A percentile compares a stretch with the other conserved stretches of the same genome.
phyloP scores from a whole-genome alignment of 352 stramenopile species.

The Pythium folliculosum region DNA sequence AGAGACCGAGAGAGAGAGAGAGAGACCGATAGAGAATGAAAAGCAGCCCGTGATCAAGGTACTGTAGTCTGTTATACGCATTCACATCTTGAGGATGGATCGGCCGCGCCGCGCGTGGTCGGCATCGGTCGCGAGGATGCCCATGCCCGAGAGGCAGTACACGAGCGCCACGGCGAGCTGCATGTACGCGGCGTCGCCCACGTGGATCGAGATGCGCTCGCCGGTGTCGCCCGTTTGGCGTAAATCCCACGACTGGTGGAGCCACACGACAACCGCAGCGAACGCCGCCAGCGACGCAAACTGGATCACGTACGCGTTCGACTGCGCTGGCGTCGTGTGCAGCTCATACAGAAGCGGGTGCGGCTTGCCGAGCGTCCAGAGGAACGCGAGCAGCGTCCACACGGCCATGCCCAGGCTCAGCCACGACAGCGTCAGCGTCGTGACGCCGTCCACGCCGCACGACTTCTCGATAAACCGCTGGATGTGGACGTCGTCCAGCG shows the following conservation, averaged over 20 bases:
- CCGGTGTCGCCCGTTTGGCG: conserved; percentile 16
- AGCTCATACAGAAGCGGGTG: conserved; percentile 3
- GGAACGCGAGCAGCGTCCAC: conserved; percentile 16
- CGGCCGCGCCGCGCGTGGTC: conserved; percentile 12
- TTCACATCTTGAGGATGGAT: conserved; percentile 21
- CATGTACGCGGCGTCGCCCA: conserved; percentile 23
- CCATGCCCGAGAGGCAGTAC: conserved; percentile 19
- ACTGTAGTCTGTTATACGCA: too few relatives aligned
- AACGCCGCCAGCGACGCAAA: conserved; percentile 19
- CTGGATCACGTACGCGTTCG: conserved; percentile 17
- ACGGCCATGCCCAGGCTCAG: conserved; percentile 15
- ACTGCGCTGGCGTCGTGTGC: conserved; percentile 1
- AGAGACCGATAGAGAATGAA: too few relatives aligned
- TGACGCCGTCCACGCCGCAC: conserved; percentile 20
- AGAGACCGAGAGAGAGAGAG: too few relatives aligned
- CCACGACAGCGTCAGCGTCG: conserved; percentile 14
- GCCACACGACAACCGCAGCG: conserved; percentile 19
- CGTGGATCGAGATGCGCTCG: conserved; percentile 22
- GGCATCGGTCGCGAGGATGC: conserved; percentile 12
- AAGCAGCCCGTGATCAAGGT: too few relatives aligned
- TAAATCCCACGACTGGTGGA: conserved; percentile 27
- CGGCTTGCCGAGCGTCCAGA: conserved; percentile 19
- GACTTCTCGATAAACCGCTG: conserved; percentile 31
- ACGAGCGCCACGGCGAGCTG: conserved; percentile 24
- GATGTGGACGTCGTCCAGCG: conserved; percentile 28